These are phyloP conservation scores for Fusarium nurragi DNA, from an alignment of 2,329 filamentous ascomycete species.

Conservation along the genomic window DNA sequence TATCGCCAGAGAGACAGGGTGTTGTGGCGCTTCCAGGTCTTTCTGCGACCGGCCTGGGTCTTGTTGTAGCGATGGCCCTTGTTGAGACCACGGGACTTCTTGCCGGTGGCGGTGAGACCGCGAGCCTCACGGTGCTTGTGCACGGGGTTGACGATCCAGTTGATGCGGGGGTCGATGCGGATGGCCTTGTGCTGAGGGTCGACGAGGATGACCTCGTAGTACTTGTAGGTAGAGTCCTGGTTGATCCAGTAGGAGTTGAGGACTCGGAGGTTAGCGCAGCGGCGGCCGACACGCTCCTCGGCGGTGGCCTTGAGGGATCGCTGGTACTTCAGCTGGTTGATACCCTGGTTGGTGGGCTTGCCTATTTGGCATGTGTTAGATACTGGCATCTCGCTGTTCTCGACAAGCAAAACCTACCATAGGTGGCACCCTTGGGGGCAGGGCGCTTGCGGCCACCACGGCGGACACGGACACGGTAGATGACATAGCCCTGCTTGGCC, in stretches of 20 bases:
- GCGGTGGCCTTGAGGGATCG: constrained; percentile 96
- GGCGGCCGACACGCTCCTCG: constrained; percentile 99
- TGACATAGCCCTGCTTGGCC: constrained; percentile 99
- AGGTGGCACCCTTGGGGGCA: constrained; percentile 97
- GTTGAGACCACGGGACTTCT: constrained; percentile 99
- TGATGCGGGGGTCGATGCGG: constrained; percentile 98
- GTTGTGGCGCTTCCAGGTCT: constrained; percentile 99
- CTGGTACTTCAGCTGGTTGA: constrained; percentile 99
- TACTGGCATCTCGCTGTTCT: not conserved
- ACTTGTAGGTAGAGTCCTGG: constrained; percentile 99
- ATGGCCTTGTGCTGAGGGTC: constrained; percentile 99
- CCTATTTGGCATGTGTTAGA: constrained; percentile 63
- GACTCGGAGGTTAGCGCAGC: constrained; percentile 98
- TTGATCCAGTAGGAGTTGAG: constrained; percentile 99
- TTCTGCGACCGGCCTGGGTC: constrained; percentile 94
- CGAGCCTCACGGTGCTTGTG: constrained; percentile 99
- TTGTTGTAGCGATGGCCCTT: constrained; percentile 99
- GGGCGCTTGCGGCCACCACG: constrained; percentile 99
- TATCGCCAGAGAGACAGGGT: constrained; percentile 99
- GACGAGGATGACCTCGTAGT: constrained; percentile 99
- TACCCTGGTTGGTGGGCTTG: constrained; percentile 99
- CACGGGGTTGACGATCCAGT: constrained; percentile 99
- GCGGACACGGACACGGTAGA: constrained; percentile 99
- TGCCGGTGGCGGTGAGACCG: constrained; percentile 97
- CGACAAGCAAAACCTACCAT: constrained; percentile 72